These are phyloP conservation scores for Puccinellia tenuiflora DNA, from an alignment of 176 grass and related monocot genomes.

Conservation along the genomic window DNA sequence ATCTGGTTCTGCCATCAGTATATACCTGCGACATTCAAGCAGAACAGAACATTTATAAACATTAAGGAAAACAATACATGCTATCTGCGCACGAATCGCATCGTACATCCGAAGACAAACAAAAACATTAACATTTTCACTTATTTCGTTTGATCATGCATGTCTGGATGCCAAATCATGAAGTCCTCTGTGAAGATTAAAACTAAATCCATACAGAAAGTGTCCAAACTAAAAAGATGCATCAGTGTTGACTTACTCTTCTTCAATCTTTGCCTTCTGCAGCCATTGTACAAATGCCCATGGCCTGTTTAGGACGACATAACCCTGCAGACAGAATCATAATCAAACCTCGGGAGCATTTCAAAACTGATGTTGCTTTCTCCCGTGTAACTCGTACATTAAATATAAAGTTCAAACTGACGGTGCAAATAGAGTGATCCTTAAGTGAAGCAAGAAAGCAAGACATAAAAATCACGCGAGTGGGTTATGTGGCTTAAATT, in stretches of 20 bases:
- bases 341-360: not conserved
- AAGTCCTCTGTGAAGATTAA: not conserved
- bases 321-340: conserved; percentile 56
- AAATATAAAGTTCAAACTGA: not conserved
- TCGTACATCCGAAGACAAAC: not conserved
- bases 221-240: not conserved
- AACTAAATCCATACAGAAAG: not conserved
- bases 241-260: conserved; percentile 57
- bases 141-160: conserved; percentile 9
- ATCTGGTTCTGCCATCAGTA: conserved; percentile 99
- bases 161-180: not conserved
- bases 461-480: not conserved
- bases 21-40: conserved; percentile 58
- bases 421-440: not conserved
- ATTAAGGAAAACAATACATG: not conserved
- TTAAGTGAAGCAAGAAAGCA: not conserved
- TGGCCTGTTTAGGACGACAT: conserved; percentile 88
- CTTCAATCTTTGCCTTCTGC: conserved; percentile 73
- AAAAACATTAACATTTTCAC: not conserved
- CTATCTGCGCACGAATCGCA: not conserved
- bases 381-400: not conserved
- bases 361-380: not conserved
- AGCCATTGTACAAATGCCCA: conserved; percentile 99
- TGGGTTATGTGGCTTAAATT: not conserved
- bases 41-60: not conserved